These are phyloP conservation scores for Backusella tuberculispora DNA, from an alignment of 192 early-diverging fungal genomes.

Conservation along the genomic window DNA sequence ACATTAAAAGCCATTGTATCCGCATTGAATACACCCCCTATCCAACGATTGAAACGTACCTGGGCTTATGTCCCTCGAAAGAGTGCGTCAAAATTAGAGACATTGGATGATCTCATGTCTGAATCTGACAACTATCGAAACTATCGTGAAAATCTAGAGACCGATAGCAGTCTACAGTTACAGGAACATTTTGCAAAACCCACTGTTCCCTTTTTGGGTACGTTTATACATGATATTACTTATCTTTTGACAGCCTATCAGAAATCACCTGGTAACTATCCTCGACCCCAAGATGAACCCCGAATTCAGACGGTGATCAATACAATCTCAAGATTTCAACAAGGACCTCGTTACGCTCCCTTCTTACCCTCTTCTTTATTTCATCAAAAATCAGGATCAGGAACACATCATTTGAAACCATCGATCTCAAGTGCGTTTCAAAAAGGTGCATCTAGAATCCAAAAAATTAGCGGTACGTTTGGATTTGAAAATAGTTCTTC, in stretches of 20 bases:
- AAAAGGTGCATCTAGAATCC: background rate
- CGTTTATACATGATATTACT: constrained; percentile 78
- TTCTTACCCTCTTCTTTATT: too few relatives aligned
- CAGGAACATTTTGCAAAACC: constrained; percentile 51
- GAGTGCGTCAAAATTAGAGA: constrained; percentile 57
- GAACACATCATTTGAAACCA: background rate
- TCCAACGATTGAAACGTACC: constrained; percentile 70
- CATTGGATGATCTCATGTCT: constrained; percentile 61
- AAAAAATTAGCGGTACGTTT: background rate
- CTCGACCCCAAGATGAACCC: constrained; percentile 47
- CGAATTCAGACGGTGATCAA: constrained; percentile 65
- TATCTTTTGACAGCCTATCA: constrained; percentile 72
- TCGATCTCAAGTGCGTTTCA: constrained; percentile 2
- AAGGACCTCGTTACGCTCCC: constrained; percentile 44
- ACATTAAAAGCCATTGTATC: constrained; percentile 71
- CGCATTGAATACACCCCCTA: constrained; percentile 71
- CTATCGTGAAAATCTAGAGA: constrained; percentile 65
- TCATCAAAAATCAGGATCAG: background rate
- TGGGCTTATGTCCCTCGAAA: constrained; percentile 75
- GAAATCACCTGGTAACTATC: constrained; percentile 22
- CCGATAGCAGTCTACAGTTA: constrained; percentile 37
- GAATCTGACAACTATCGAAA: constrained; percentile 73
- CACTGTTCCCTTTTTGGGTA: constrained; percentile 76
- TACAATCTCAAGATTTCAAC: constrained; percentile 61
- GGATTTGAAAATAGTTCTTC: background rate